Evolutionary conservation across 495 filamentous ascomycete genomes (phyloP).

Genomic region (Penicillium bialowiezense): DNA sequence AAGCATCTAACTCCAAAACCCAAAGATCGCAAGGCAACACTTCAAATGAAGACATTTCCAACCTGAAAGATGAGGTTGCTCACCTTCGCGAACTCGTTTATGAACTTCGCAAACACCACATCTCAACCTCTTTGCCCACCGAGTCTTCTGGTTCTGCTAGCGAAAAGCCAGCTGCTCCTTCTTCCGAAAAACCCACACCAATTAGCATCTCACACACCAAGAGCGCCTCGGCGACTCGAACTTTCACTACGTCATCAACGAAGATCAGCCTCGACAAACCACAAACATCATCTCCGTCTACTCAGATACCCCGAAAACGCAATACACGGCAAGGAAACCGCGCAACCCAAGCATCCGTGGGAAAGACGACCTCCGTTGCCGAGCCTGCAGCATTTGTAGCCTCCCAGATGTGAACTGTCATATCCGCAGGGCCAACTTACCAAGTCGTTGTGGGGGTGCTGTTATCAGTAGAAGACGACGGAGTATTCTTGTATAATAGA

Average conservation of each 20-base stretch:
- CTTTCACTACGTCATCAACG: not conserved
- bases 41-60: slow-evolving; percentile 25
- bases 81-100: slow-evolving; percentile 35
- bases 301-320: slow-evolving; percentile 1
- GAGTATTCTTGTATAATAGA: slow-evolving; percentile 9
- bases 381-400: not conserved
- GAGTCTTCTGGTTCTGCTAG: slow-evolving; percentile 2
- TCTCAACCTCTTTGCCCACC: slow-evolving; percentile 13
- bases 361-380: not conserved
- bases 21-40: not conserved
- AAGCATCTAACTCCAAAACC: not conserved
- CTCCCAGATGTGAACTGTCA: not conserved
- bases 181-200: not conserved
- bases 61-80: slow-evolving; percentile 31
- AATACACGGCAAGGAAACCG: not conserved
- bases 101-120: slow-evolving; percentile 26
- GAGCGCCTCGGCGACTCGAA: not conserved
- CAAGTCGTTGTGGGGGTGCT: too few species aligned
- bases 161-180: not conserved
- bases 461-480: too few species aligned
- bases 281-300: not conserved
- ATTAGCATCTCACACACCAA: not conserved
- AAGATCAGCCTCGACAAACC: slow-evolving; percentile 3
- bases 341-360: not conserved
- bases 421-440: not conserved